A percentile compares a stretch with the other conserved stretches of the same genome.
phyloP scores from a whole-genome alignment of 768 basidiomycete species.

The Pholiota molesta region DNA sequence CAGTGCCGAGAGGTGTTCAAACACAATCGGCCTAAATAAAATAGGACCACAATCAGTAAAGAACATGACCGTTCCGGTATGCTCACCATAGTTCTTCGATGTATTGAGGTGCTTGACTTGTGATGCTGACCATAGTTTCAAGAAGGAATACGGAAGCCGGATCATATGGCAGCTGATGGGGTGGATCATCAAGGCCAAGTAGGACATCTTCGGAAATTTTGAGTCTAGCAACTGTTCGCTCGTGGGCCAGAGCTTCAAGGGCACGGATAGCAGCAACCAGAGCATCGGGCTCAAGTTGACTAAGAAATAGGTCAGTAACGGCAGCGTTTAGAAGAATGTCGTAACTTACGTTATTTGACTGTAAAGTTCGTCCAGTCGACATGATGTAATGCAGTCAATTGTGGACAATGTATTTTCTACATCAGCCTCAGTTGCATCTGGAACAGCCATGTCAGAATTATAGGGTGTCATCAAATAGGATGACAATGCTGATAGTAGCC shows the following conservation, averaged over 20 bases:
- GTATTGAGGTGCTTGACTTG: slow-evolving; percentile 72
- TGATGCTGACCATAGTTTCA: slow-evolving; percentile 93
- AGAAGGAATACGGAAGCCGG: slow-evolving; percentile 93
- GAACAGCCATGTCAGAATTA: slow-evolving; percentile 73
- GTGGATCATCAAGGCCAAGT: slow-evolving; percentile 42
- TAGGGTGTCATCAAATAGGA: slow-evolving; percentile 98
- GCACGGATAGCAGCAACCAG: slow-evolving; percentile 84
- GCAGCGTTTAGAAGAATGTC: background rate
- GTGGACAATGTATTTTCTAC: slow-evolving; percentile 94
- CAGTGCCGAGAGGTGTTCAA: slow-evolving; percentile 88
- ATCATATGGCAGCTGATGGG: slow-evolving; percentile 82
- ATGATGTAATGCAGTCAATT: slow-evolving; percentile 93
- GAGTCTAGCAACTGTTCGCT: slow-evolving; percentile 79
- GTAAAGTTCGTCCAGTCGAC: slow-evolving; percentile 93
- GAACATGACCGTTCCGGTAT: background rate
- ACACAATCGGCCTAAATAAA: slow-evolving; percentile 83
- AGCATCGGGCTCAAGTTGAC: slow-evolving; percentile 79
- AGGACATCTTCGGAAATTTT: slow-evolving; percentile 66
- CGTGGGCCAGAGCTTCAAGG: slow-evolving; percentile 88
- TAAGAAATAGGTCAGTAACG: slow-evolving; percentile 30
- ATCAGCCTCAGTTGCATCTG: slow-evolving; percentile 88
- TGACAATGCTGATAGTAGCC: slow-evolving; percentile 89
- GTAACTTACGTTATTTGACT: slow-evolving; percentile 85
- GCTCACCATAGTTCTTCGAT: slow-evolving; percentile 90
- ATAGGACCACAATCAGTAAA: background rate